A percentile compares a stretch with the other conserved stretches of the same genome.
Conservation (phyloP, 768 basidiomycete genomes). For the Boletus sp. region DNA sequence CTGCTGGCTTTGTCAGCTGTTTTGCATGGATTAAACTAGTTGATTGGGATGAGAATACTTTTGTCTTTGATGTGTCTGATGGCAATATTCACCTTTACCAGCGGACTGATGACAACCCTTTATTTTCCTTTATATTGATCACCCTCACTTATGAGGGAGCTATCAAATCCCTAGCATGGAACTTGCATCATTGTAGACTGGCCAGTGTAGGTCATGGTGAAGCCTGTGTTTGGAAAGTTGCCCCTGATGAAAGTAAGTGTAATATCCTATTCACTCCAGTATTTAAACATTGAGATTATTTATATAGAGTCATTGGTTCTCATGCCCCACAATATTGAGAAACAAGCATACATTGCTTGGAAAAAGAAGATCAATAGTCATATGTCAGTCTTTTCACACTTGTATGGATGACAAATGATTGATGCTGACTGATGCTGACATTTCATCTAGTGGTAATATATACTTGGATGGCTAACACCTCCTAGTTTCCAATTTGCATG, state of each 20-base stretch:
- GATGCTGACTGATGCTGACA: too few species aligned
- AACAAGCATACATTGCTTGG: slow-evolving; percentile 6
- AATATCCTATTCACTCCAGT: too few species aligned
- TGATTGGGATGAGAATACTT: background rate
- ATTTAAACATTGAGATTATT: too few species aligned
- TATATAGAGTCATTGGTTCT: background rate
- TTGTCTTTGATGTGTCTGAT: background rate
- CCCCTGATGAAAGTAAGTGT: background rate
- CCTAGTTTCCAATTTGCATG: slow-evolving; percentile 3
- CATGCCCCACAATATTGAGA: background rate
- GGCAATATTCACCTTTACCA: background rate
- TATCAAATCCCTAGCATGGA: background rate
- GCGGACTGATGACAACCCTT: background rate
- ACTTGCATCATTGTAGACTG: background rate
- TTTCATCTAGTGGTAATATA: background rate
- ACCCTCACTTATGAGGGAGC: background rate
- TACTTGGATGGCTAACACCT: slow-evolving; percentile 3
- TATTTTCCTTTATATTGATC: background rate
- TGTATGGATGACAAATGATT: too few species aligned
- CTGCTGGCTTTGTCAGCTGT: background rate
- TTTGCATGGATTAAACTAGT: background rate
- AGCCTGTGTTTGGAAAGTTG: background rate
- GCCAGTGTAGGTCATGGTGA: background rate
- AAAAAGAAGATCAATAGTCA: background rate
- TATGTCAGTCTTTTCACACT: background rate